Conservation (phyloP, 331 rosid species). For the Malus hybrid region DNA sequence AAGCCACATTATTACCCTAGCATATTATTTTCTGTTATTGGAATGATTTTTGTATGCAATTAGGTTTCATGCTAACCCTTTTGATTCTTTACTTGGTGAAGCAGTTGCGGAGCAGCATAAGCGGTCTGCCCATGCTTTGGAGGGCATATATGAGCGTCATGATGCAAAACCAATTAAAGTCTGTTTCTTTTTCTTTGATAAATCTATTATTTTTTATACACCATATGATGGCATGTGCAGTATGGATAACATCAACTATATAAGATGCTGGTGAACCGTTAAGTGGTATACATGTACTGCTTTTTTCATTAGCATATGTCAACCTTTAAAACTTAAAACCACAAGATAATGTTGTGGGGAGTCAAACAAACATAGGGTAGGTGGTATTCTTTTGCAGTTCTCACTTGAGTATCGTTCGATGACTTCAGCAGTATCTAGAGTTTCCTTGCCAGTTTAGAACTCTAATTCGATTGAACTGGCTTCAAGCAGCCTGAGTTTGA, state of each 20-base stretch:
- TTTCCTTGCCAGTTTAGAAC: background rate
- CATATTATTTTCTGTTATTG: background rate
- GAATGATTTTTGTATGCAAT: background rate
- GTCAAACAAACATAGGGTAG: background rate
- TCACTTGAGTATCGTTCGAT: background rate
- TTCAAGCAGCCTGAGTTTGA: background rate
- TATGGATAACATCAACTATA: background rate
- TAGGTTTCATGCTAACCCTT: conserved; percentile 24
- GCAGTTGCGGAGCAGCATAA: conserved; percentile 73
- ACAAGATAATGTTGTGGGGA: background rate
- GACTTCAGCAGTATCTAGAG: background rate
- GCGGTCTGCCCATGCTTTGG: conserved; percentile 55
- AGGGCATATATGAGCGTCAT: conserved; percentile 62
- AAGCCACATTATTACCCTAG: background rate
- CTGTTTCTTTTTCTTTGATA: conserved; percentile 24
- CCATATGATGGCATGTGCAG: conserved; percentile 1
- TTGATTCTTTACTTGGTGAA: conserved; percentile 24
- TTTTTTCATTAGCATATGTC: background rate
- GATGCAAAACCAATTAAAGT: conserved; percentile 75
- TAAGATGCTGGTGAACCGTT: conserved; percentile 7
- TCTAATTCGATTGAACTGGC: background rate
- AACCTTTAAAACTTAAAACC: background rate
- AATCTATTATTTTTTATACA: background rate
- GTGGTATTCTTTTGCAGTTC: background rate
- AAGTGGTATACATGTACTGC: background rate